Evolutionary conservation across 768 basidiomycete genomes (phyloP), one percentile per base, ranked within the genome.

Genomic region (Phaffia australis): DNA sequence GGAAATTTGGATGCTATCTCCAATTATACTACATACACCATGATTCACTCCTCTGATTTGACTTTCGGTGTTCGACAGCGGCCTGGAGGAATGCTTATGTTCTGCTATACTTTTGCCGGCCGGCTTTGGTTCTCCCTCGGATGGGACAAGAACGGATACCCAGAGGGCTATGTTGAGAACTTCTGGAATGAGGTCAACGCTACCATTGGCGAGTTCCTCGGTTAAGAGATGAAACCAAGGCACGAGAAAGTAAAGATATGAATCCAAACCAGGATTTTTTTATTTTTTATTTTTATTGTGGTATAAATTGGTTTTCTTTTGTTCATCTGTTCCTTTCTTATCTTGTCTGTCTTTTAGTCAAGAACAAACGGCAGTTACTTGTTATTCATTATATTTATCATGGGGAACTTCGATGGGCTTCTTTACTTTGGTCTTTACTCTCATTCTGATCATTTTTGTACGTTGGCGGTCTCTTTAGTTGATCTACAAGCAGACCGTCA

Each of bases 31-130:
- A 68, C 66, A 32, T 68, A 68, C 48, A 48, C 61, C 2, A 35
- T 46, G 60, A 78, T 90, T 23, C 83, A 87, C 70, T 85, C 84
- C 3, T 62, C 56, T 55, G 72, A 72, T 4, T 79, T 92, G 46
- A 90, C 87, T 30, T 89, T 89, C 1, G 89, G 88, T 2, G 88
- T 86, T 8, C 81, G 89, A n/a, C 88, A 90, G 73, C 82, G 88
- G 3, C 73, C 81, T 0, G 84, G 87, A 14, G 87, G 84, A 1
- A 85, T 89, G 83, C 79, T 92, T 49, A 75, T 92, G n/a, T 89
- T 91, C 67, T 85, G 85, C 3, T 77, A 87, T 75, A 87, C 85
- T 0, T 87, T 86, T 70, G 83, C 79, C 25, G 85, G 84, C 8
- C 85, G 83, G 75, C 75, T 91, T 21, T 89, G 86, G 86, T 73